phyloP scores from a whole-genome alignment of 768 basidiomycete species.

The Pleurotus tuoliensis region DNA sequence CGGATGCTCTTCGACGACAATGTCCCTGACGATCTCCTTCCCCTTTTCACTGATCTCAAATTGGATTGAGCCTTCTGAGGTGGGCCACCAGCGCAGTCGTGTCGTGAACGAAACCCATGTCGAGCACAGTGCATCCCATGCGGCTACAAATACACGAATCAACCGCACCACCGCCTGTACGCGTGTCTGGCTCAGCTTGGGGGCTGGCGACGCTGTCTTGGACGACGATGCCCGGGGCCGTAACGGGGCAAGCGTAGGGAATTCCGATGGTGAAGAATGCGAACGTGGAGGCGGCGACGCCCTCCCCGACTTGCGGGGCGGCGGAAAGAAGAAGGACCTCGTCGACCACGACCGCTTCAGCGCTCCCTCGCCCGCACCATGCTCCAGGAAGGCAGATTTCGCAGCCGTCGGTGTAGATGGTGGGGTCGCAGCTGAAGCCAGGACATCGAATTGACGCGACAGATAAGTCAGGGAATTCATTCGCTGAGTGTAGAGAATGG shows the following conservation, averaged over 20 bases:
- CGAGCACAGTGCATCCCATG: constrained; percentile 66
- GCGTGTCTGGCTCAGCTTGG: constrained; percentile 23
- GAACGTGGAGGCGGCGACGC: constrained; percentile 46
- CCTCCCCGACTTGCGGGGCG: constrained; percentile 20
- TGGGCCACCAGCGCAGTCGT: neutral
- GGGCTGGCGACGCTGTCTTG: constrained; percentile 20
- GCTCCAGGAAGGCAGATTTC: constrained; percentile 23
- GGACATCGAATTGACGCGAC: constrained; percentile 78
- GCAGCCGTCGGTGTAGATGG: constrained; percentile 51
- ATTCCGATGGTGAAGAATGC: constrained; percentile 58
- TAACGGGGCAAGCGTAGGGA: constrained; percentile 34
- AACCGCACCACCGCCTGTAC: constrained; percentile 50
- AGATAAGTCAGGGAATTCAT: constrained; percentile 86
- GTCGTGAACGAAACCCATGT: constrained; percentile 49
- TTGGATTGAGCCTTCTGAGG: neutral
- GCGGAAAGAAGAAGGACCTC: constrained; percentile 45
- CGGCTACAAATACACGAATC: constrained; percentile 61
- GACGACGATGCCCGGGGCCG: constrained; percentile 19
- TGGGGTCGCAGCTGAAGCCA: constrained; percentile 57
- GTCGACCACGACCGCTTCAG: constrained; percentile 58
- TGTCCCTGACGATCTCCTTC: constrained; percentile 8
- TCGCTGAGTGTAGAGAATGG: constrained; percentile 1
- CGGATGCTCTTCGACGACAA: neutral
- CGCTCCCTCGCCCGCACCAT: constrained; percentile 15
- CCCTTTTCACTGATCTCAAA: constrained; percentile 13